Evolutionary conservation across 108 stramenopile species (phyloP).

Genomic region (Cylindrotheca closterium): DNA sequence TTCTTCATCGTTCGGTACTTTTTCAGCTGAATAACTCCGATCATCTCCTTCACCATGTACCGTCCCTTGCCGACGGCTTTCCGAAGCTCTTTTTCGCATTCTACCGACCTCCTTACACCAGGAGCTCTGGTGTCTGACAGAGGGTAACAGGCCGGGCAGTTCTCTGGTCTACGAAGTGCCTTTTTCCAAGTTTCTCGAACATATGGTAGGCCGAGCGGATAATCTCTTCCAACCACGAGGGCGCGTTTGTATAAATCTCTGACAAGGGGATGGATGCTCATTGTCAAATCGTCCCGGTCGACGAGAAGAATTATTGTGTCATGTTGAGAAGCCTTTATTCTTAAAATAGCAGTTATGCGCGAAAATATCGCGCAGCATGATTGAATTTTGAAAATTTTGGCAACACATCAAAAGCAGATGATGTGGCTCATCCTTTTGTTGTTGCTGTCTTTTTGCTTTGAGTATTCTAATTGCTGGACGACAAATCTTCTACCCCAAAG

Average conservation of each 20-base stretch:
- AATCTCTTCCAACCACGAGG: slow-evolving; percentile 81
- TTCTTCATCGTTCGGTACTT: slow-evolving; percentile 70
- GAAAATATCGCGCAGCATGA: no score
- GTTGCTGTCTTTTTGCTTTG: no score
- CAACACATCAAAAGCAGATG: no score
- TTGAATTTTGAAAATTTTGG: no score
- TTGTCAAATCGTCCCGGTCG: no score
- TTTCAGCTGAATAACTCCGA: slow-evolving; percentile 72
- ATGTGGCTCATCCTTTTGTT: no score
- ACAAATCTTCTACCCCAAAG: no score
- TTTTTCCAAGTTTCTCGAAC: slow-evolving; percentile 83
- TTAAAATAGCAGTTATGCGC: no score
- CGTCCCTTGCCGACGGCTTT: slow-evolving; percentile 84
- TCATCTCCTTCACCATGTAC: slow-evolving; percentile 81
- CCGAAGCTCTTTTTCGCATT: slow-evolving; percentile 81
- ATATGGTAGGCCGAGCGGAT: slow-evolving; percentile 84
- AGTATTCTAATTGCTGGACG: no score
- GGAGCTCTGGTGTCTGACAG: background rate
- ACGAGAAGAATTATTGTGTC: no score
- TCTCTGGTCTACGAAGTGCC: slow-evolving; percentile 70
- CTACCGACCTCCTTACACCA: background rate
- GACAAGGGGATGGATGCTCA: slow-evolving; percentile 86
- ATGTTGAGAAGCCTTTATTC: no score
- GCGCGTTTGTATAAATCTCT: slow-evolving; percentile 92
- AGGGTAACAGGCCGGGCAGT: slow-evolving; percentile 62